These are phyloP conservation scores for Macrotyloma uniflorum DNA, from an alignment of 306 rosid genomes.

Conservation along the genomic window DNA sequence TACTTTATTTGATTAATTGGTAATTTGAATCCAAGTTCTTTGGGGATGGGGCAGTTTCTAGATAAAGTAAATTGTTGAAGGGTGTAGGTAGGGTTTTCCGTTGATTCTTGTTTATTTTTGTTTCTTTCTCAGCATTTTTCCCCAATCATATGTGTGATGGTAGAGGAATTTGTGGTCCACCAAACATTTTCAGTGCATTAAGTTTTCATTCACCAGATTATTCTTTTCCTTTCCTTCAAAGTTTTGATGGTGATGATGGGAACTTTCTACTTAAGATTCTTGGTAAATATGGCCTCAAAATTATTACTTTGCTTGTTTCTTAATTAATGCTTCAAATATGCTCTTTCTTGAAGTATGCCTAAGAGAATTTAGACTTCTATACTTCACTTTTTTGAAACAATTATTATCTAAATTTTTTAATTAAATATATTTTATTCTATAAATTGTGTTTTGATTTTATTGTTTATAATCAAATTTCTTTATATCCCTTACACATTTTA, in stretches of 20 bases:
- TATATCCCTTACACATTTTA: too few species aligned
- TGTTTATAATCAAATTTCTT: too few species aligned
- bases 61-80: not conserved
- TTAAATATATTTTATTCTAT: too few species aligned
- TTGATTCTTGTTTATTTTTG: not conserved
- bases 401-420: not conserved
- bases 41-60: not conserved
- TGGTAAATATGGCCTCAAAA: not conserved
- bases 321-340: not conserved
- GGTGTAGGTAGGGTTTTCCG: not conserved
- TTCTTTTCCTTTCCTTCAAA: slow-evolving; percentile 37
- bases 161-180: not conserved
- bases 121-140: not conserved
- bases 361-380: not conserved
- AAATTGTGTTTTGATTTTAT: too few species aligned
- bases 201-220: not conserved
- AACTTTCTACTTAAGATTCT: slow-evolving; percentile 28
- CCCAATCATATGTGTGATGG: not conserved
- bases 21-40: not conserved
- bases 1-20: not conserved
- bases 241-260: slow-evolving; percentile 33
- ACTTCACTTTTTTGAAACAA: not conserved
- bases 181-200: slow-evolving; percentile 7
- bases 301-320: not conserved
- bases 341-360: not conserved